A percentile compares a stretch with the other conserved stretches of the same genome.
These are phyloP conservation scores for Cyberlindnera euphorbiae DNA, from an alignment of 805 yeast species.

Conservation along the genomic window DNA sequence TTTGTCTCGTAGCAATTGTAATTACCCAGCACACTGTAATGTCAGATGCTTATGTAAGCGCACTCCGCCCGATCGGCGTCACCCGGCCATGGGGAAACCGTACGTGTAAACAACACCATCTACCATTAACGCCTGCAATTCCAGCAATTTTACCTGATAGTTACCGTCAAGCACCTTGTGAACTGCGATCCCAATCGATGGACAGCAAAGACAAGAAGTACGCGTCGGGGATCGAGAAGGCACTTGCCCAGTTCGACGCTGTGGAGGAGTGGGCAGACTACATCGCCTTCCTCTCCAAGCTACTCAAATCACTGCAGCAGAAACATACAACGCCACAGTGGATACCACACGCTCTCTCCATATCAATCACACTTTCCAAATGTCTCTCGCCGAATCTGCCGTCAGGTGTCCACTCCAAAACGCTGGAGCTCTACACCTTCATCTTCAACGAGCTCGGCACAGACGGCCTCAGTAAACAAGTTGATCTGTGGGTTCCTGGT, in stretches of 20 bases:
- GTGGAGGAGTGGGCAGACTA: conserved; percentile 98
- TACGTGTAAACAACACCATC: conserved; percentile 2
- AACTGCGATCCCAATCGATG: conserved; percentile 16
- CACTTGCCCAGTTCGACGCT: conserved; percentile 69
- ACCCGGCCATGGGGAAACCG: no score
- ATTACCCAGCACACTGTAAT: no score
- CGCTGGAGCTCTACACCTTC: conserved; percentile 69
- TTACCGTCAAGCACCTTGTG: no score
- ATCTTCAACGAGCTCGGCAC: conserved; percentile 62
- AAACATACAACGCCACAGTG: conserved; percentile 38
- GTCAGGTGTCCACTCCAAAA: conserved; percentile 91
- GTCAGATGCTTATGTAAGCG: no score
- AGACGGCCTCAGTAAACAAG: conserved; percentile 47
- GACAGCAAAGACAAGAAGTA: conserved; percentile 67
- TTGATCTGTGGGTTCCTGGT: conserved; percentile 88
- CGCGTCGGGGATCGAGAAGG: conserved; percentile 62
- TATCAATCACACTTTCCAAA: conserved; percentile 68
- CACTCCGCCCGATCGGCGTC: no score
- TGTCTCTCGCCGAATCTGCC: conserved; percentile 83
- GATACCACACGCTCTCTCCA: conserved; percentile 64
- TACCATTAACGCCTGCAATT: no score
- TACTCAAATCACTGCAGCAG: conserved; percentile 65
- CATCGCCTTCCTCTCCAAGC: conserved; percentile 78
- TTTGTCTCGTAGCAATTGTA: no score
- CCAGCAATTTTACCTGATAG: no score